Base-by-base conservation (phyloP, 306 rosid species). In the Potentilla sterilis region DNA sequence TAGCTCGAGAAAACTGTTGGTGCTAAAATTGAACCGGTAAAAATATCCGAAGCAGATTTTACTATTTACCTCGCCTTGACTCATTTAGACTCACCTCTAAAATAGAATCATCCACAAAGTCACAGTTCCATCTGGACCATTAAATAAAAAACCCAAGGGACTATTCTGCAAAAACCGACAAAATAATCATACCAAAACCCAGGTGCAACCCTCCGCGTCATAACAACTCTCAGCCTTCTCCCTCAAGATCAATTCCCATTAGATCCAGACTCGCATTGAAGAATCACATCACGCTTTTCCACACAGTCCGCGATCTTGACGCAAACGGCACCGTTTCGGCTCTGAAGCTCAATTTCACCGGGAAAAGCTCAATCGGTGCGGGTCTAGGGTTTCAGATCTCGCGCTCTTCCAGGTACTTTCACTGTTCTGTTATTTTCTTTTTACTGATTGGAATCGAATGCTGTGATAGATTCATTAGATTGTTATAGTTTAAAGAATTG, bases 331-430 rank as follows among this genome's bases (percentile, higher is more conserved):
- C 43, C 47, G 59, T 76, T 84, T 87, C 40, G 6, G 22, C 69
- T 7, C 13, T 70, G 28, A 28, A 28, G 61, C 67, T 54, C 12
- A 35, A 49, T 62, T 1, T 1, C 16, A 37, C 62, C 16, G 22
- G 62, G 40, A 34, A 5, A 32, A 69, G 18, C 34, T 80, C 62
- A 35, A 44, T 32, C 67, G 68, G 61, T 40, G 66, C 70, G 74
- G 77, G 78, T 71, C 57, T 70, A 72, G 86, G 78, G 79, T 74
- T 78, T 55, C 58, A 80, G 87, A 89, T 85, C 89, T 87, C 83
- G 77, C 81, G 43, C 59, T 67, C 34, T 52, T 67, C 70, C 72
- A 80, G 88, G 88, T 82, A 82, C 77, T 75, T 72, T 61, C 15
- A 3, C 16, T 14, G 19, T 32, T 67, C 44, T 57, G 24, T 67